These are phyloP conservation scores for Volvox reticuliferus DNA, from an alignment of 139 green algal genomes.

Conservation along the genomic window DNA sequence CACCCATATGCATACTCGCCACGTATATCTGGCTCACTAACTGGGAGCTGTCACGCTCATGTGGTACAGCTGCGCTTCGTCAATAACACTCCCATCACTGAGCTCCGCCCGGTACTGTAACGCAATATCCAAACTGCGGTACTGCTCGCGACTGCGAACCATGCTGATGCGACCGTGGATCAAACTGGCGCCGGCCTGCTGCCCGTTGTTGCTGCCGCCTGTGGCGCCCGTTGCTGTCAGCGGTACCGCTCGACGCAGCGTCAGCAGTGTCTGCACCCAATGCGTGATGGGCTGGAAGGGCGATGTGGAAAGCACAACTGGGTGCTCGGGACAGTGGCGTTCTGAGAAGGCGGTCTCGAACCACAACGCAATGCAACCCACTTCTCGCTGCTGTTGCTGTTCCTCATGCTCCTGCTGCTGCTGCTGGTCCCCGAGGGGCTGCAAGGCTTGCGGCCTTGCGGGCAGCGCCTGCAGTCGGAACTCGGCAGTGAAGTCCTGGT, in stretches of 20 bases:
- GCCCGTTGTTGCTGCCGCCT: neutral
- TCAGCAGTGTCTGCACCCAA: conserved; percentile 94
- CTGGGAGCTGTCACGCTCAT: conserved; percentile 49
- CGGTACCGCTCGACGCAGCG: conserved; percentile 72
- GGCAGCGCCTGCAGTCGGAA: conserved; percentile 69
- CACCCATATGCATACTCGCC: neutral
- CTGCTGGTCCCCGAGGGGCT: neutral
- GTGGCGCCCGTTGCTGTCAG: conserved; percentile 45
- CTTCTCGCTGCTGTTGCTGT: conserved; percentile 37
- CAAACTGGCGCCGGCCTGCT: neutral
- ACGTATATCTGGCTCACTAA: neutral
- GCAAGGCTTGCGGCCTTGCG: neutral
- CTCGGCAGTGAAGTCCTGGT: conserved; percentile 90
- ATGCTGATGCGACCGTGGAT: conserved; percentile 83
- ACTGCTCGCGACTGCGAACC: conserved; percentile 60
- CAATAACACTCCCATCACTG: conserved; percentile 43
- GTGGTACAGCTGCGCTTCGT: conserved; percentile 52
- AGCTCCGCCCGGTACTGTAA: conserved; percentile 56
- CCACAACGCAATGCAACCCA: conserved; percentile 90
- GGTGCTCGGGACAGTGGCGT: conserved; percentile 85
- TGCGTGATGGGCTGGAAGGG: conserved; percentile 83
- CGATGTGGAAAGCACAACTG: conserved; percentile 86
- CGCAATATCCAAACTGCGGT: conserved; percentile 86
- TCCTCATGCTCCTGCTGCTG: neutral
- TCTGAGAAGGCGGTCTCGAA: conserved; percentile 93